Evolutionary conservation across 805 yeast species (phyloP), one percentile per base, ranked within the genome.

Genomic region (Scheffersomyces coipomensis): DNA sequence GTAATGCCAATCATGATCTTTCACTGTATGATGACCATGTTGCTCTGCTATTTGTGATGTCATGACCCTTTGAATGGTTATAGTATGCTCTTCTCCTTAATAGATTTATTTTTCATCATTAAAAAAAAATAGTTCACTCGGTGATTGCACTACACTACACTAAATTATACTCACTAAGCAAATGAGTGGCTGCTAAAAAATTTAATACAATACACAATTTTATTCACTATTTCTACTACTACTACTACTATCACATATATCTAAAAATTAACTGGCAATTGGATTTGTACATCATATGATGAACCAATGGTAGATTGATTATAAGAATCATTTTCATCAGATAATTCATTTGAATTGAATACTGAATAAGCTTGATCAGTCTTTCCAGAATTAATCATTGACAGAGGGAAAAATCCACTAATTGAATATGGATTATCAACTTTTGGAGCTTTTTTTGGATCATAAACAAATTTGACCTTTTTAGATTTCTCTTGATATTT

Each of bases 241-340:
- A 8, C 8, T 9, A n/a, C 8, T 27, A 27, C 7, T 29, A 8
- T 6, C 33, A 11, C 33, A 17, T 7, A 15, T 29, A 15, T 15
- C 16, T 33, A 17, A 8, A 9, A 15, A 15, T 15, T 32, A 16
- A 24, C 42, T 13, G 29, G 64, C 48, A 36, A 53, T 45, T 61
- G 61, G 40, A 61, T 61, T 42, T 56, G 63, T 19, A 62, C 59
- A 35, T 54, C 59, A 43, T 47, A 54, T 35, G 3, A 63, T 33
- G 55, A 44, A 19, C 42, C 48, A 8, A 43, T 35, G 5, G 55
- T 47, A 5, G 51, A 39, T 25, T 34, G 49, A 17, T 52, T 48
- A 21, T 41, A 44, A 2, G 31, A 38, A 29, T 50, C 51, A 22
- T 40, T 40, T 15, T 24, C n/a, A n/a, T n/a, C 30, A 6, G 30